Percentiles rank a stretch among this genome's conserved stretches.
Evolutionary conservation across 1,284 basidiomycete genomes (phyloP).

Genomic region (Ceratobasidium sp.): DNA sequence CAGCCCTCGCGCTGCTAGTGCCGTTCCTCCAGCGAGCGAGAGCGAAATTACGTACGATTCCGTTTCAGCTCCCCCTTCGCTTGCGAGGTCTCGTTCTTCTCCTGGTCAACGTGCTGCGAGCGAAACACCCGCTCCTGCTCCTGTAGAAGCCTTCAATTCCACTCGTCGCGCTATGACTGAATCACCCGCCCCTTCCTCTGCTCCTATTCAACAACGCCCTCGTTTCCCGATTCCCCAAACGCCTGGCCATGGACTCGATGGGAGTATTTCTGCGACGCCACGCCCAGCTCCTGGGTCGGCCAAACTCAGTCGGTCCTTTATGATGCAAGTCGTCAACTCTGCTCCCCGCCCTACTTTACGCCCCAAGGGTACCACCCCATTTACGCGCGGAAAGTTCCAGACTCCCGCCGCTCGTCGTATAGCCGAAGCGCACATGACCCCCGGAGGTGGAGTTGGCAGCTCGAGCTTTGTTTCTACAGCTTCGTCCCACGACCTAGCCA

Average conservation of each 20-base stretch:
- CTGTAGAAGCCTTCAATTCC: not conserved
- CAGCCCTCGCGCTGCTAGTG: constrained; percentile 21
- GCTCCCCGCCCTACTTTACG: constrained; percentile 27
- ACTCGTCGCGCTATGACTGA: constrained; percentile 14
- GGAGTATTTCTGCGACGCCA: not conserved
- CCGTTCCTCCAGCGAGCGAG: constrained; percentile 30
- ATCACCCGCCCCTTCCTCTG: constrained; percentile 25
- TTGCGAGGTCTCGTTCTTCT: constrained; percentile 22
- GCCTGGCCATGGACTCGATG: constrained; percentile 26
- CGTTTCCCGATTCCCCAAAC: constrained; percentile 37
- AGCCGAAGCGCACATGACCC: not conserved
- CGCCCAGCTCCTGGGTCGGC: constrained; percentile 7
- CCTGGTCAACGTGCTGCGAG: not conserved
- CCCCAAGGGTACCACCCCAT: constrained; percentile 24
- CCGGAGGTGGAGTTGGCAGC: constrained; percentile 18
- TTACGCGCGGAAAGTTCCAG: constrained; percentile 23
- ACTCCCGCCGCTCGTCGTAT: constrained; percentile 40
- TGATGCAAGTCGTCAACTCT: constrained; percentile 40
- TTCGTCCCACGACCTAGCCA: constrained; percentile 85
- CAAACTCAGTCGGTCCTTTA: constrained; percentile 39
- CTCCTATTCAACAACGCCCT: not conserved
- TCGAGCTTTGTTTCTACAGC: constrained; percentile 72
- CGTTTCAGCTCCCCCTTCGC: constrained; percentile 19
- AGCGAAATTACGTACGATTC: constrained; percentile 40
- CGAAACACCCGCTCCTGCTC: constrained; percentile 8